These are phyloP conservation scores for Eremomyces bilateralis DNA, from an alignment of 495 filamentous ascomycete genomes.

Conservation along the genomic window DNA sequence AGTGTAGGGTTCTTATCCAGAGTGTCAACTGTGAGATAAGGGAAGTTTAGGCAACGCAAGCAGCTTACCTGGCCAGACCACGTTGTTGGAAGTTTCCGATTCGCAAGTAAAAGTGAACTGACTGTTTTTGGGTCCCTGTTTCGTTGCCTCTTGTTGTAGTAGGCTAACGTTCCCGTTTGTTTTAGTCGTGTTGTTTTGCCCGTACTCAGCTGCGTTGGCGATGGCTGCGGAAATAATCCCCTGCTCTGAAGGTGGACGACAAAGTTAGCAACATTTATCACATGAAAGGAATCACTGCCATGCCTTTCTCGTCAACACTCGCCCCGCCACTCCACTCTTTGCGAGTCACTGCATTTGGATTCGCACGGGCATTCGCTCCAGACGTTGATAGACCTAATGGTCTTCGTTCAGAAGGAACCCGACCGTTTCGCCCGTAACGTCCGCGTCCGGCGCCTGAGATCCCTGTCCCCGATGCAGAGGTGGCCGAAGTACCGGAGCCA, in stretches of 20 bases:
- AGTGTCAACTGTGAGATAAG: too few species aligned
- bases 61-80: too few species aligned
- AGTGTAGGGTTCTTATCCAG: too few species aligned
- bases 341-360: constrained; percentile 3
- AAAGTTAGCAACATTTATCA: background rate
- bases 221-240: constrained; percentile 85
- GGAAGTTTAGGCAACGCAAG: too few species aligned
- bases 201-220: constrained; percentile 54
- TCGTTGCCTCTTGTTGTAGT: constrained; percentile 43
- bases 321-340: constrained; percentile 3
- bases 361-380: constrained; percentile 23
- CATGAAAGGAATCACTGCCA: too few species aligned
- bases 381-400: constrained; percentile 36
- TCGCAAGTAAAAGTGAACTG: constrained; percentile 89
- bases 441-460: constrained; percentile 65
- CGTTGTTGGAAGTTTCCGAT: constrained; percentile 48
- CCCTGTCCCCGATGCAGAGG: constrained; percentile 29
- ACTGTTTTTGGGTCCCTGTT: constrained; percentile 39
- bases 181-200: too few species aligned
- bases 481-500: constrained; percentile 27
- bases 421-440: constrained; percentile 41
- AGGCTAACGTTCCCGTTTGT: constrained; percentile 57
- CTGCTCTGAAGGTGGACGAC: constrained; percentile 5
- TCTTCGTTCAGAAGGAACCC: constrained; percentile 33
- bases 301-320: constrained; percentile 5